A percentile compares a stretch with the other conserved stretches of the same genome.
These are phyloP conservation scores for Mycena crocata DNA, from an alignment of 768 basidiomycete species.

Conservation along the genomic window DNA sequence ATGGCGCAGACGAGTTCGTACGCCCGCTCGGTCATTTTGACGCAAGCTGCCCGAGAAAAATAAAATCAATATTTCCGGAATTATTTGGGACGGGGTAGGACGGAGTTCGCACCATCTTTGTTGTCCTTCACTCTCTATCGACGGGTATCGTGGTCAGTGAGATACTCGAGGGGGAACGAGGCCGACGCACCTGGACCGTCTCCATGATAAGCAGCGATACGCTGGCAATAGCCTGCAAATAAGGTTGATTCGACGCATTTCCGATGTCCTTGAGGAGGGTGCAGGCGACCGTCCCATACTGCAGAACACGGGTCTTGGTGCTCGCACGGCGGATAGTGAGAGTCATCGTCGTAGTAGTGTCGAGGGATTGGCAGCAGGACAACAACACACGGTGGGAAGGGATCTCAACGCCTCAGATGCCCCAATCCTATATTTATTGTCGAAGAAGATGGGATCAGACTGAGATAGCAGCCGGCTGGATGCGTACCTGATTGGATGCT, in stretches of 20 bases:
- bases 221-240: conserved; percentile 29
- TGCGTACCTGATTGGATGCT: too few species aligned
- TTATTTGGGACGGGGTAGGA: too few species aligned
- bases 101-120: conserved; percentile 21
- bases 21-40: conserved; percentile 27
- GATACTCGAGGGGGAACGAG: too few species aligned
- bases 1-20: conserved; percentile 30
- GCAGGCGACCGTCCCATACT: conserved; percentile 24
- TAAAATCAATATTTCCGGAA: background rate
- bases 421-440: background rate
- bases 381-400: conserved; percentile 20
- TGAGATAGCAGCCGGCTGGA: too few species aligned
- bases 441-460: too few species aligned
- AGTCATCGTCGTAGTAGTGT: conserved; percentile 13
- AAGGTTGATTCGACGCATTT: conserved; percentile 30
- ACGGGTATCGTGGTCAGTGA: background rate
- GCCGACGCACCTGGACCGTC: conserved; percentile 21
- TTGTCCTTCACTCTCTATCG: conserved; percentile 24
- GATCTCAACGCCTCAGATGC: background rate
- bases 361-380: background rate
- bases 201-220: conserved; percentile 28
- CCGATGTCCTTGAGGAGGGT: conserved; percentile 30
- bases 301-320: conserved; percentile 18
- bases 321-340: background rate
- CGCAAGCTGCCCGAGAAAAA: conserved; percentile 9